Evolutionary conservation across 352 stramenopile genomes (phyloP), one percentile per base, ranked within the genome.

Genomic region (Phytophthora vignae): DNA sequence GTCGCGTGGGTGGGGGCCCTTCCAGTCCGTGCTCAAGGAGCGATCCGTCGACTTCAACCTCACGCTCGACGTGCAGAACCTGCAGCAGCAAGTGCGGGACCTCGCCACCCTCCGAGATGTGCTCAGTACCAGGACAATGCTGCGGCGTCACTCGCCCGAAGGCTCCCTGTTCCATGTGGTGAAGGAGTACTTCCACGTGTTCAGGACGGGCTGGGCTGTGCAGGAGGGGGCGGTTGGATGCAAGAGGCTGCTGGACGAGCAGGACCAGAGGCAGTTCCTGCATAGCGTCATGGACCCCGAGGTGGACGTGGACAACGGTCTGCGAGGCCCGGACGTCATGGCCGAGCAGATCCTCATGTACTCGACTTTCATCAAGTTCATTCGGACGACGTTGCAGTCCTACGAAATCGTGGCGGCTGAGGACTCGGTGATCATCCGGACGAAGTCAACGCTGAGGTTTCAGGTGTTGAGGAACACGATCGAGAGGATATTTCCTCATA

Each of bases 381-480:
- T 87, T 33, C 55, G 58, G n/a, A n/a, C n/a, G n/a, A n/a, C n/a
- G n/a, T n/a, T 88, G 56, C 49, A 69, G 19, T 50, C 40, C 8
- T 80, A 74, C 54, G 67, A 84, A 1, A 82, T 85, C 14, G 48
- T 84, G 3, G 12, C 55, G 38, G 61, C 54, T 2, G 75, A 83
- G 8, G 78, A 87, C 52, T 48, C 58, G 3, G 76, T 88, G 46
- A 31, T 83, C 5, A 72, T 88, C 48, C 61, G 55, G 5, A 78
- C 78, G 25, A 72, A 58, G 2, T 69, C 66, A 2, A 54, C 56
- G 4, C 53, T 82, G 55, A 67, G 64, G 38, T 86, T 88, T 49
- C 76, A 85, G 69, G 78, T 88, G 29, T 55, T 85, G n/a, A 65
- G 70, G 29, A 79, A 78, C 33, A 85, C 81, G 25, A 81, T 88